Evolutionary conservation across 495 filamentous ascomycete genomes (phyloP), one percentile per base, ranked within the genome.

Genomic region (Neurospora sp.): DNA sequence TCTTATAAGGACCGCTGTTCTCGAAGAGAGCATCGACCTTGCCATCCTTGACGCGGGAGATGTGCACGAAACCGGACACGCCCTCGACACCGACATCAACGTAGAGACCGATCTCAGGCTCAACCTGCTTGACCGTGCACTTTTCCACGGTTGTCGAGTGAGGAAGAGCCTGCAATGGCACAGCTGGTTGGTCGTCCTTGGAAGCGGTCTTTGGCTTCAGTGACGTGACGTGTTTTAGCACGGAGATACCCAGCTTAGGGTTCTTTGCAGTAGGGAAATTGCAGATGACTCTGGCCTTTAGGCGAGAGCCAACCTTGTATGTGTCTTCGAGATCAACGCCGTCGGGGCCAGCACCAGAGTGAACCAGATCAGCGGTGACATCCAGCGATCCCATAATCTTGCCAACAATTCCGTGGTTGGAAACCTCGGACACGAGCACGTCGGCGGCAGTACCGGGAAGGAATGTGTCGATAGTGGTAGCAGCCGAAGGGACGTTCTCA

Each of bases 301-400:
- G 84, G 79, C 96, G 97, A 40, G 89, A 89, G 71, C 95, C 95
- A 71, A 87, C 82, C 83, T 89, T 93, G 83, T 90, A 90, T 79
- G 91, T 91, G 27, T 90, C 90, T 73, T 87, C 88, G 53, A 97
- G 77, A 73, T 93, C 90, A 65, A 89, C 84, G 70, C 86, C 87
- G 35, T 80, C 80, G 75, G 85, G 89, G 16, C 89, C 88, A 68
- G 88, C 89, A 41, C 93, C 92, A 18, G 93, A 95, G 77, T 99
- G 96, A 35, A 97, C 88, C 31, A 96, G 77, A 79, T 99, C 96
- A 7, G 93, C 93, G 14, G 94, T 97, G 12, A 92, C 90, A 82
- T 97, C 92, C 70, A 99, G 80, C 81, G 92, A 87, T 8, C 96
- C 96, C 91, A 98, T 96, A 39, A 98, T 87, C 79, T 97, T 97